These are phyloP conservation scores for Pecoramyces ruminantium DNA, from an alignment of 192 early-diverging fungal species.

Conservation along the genomic window DNA sequence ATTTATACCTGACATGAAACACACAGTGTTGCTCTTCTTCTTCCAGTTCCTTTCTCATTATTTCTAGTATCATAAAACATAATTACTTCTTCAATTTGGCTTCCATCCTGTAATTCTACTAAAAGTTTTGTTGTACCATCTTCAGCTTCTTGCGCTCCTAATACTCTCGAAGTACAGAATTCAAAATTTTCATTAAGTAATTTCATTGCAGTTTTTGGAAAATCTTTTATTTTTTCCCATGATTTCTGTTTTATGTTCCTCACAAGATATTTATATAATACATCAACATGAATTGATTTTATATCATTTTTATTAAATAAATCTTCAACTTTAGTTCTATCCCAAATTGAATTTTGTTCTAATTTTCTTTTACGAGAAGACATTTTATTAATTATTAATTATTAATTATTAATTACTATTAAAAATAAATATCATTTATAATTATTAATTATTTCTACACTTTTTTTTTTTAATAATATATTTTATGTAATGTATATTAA, in stretches of 20 bases:
- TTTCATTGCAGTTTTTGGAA: constrained; percentile 18
- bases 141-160: constrained; percentile 16
- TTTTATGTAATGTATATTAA: no score
- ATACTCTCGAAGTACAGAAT: constrained; percentile 18
- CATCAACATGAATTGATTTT: neutral
- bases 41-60: constrained; percentile 8
- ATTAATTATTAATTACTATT: no score
- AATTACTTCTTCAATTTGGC: constrained; percentile 25
- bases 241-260: neutral
- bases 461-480: no score
- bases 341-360: neutral
- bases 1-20: neutral
- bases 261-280: neutral
- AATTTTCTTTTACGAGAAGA: neutral
- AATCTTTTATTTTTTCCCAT: constrained; percentile 15
- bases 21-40: constrained; percentile 2
- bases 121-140: constrained; percentile 37
- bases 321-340: neutral
- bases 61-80: constrained; percentile 28
- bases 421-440: no score
- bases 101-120: constrained; percentile 37
- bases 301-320: neutral
- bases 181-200: constrained; percentile 21
- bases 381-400: neutral
- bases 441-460: no score